Base-by-base conservation (phyloP, 164 flowering plant species). In the Protea cynaroides region DNA sequence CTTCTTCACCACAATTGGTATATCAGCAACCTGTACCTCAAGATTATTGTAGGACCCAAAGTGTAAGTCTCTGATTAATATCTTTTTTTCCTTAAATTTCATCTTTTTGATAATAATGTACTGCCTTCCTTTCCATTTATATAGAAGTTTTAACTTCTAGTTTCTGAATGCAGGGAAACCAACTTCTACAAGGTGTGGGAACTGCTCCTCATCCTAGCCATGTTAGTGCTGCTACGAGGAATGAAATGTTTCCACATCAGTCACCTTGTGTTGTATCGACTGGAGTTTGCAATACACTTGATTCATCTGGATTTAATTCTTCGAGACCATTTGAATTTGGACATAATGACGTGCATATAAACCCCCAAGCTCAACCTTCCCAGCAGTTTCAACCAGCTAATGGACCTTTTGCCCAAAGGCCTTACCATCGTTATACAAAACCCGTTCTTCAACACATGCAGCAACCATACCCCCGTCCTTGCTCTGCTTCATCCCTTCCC, bases 271-370 rank as follows among this genome's bases (percentile, higher is more conserved):
- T 81, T 76, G 74, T 63, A 25, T 78, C 84, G 17, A 7, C 78
- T 10, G 81, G 76, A 34, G 65, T 47, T 13, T 65, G 79, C 71
- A 71, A 22, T 62, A 66, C 78, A 24, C 75, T 68, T 49, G 87
- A 83, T 65, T 68, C 79, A 62, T 73, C 87, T 36, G 81, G 76
- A 60, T 82, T 67, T 73, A 83, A 69, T 76, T 65, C 87, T 40
- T 79, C 88, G 8, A 81, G 86, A 74, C 80, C 83, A 23, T 77
- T 75, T 50, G 91, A 86, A 56, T 80, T 71, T 74, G 86, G 85
- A 19, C 82, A 75, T 38, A 76, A 47, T 73, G 89, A 83, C 21
- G 60, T 75, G 69, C 84, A 79, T 78, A 15, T 75, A 61, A 73
- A 68, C 22, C 67, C 79, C 44, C 87, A 78, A 69, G 63, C 81